A percentile compares a stretch with the other conserved stretches of the same genome.
These are phyloP conservation scores for Arabis hirsuta DNA, from an alignment of 345 rosid genomes.

Conservation along the genomic window DNA sequence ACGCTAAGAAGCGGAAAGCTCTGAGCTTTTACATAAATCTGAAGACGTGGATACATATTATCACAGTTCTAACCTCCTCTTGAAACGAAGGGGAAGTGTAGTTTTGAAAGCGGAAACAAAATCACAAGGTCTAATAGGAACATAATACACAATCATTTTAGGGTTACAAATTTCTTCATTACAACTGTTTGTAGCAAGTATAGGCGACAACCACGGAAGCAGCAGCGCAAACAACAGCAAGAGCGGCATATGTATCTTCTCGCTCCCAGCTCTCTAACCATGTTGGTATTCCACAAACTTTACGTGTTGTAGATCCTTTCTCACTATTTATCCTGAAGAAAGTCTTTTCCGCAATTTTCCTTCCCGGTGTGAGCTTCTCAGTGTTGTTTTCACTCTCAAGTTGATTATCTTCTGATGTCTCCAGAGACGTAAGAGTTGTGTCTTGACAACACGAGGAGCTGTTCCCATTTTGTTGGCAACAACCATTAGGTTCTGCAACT, in stretches of 20 bases:
- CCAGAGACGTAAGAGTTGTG: constrained; percentile 49
- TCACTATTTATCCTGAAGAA: constrained; percentile 52
- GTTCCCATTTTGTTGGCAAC: constrained; percentile 73
- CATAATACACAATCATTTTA: constrained; percentile 33
- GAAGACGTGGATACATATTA: not conserved
- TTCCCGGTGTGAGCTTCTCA: constrained; percentile 53
- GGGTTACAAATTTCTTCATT: constrained; percentile 34
- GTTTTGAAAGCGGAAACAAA: constrained; percentile 32
- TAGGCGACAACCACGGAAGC: constrained; percentile 82
- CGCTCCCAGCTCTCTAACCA: constrained; percentile 93
- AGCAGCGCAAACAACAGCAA: constrained; percentile 80
- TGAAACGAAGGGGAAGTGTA: constrained; percentile 23
- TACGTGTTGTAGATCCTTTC: constrained; percentile 54
- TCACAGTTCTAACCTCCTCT: constrained; percentile 22
- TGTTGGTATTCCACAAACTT: constrained; percentile 66
- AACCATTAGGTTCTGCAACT: constrained; percentile 49
- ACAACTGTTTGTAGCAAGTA: constrained; percentile 69
- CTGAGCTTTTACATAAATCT: no score
- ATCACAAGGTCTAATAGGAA: constrained; percentile 10
- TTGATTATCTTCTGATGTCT: constrained; percentile 40
- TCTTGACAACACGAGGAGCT: constrained; percentile 53
- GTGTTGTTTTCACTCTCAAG: constrained; percentile 37
- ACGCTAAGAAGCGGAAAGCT: not conserved
- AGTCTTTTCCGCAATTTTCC: constrained; percentile 55
- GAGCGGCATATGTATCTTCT: constrained; percentile 87